These are phyloP conservation scores for Yamadazyma ubonensis DNA, from an alignment of 805 yeast genomes.

Conservation along the genomic window DNA sequence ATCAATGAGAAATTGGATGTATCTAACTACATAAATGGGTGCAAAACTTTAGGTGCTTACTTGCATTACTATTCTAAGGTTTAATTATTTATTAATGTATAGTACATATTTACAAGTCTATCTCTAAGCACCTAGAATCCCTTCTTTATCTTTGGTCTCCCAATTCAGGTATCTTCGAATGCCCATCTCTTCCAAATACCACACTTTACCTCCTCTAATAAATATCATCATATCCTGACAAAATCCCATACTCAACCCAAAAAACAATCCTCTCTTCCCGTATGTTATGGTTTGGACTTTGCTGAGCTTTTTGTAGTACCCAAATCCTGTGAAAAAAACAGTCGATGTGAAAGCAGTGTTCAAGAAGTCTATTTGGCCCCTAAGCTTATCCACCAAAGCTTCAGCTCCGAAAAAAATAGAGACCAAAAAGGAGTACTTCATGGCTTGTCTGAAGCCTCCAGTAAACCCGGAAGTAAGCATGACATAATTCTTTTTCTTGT, in stretches of 20 bases:
- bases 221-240: slow-evolving; percentile 63
- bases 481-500: slow-evolving; percentile 77
- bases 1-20: slow-evolving; percentile 93
- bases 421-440: slow-evolving; percentile 41
- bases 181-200: slow-evolving; percentile 51
- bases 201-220: slow-evolving; percentile 58
- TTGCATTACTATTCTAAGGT: slow-evolving; percentile 70
- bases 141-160: neutral
- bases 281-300: slow-evolving; percentile 41
- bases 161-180: neutral
- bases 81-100: too few species aligned
- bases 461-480: slow-evolving; percentile 57
- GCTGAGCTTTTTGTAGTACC: slow-evolving; percentile 44
- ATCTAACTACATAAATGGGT: slow-evolving; percentile 87
- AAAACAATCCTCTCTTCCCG: slow-evolving; percentile 50
- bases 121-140: too few species aligned
- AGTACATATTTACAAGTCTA: slow-evolving; percentile 1
- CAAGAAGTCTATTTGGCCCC: slow-evolving; percentile 57
- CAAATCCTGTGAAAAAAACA: slow-evolving; percentile 51
- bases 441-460: slow-evolving; percentile 43
- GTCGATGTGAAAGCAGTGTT: slow-evolving; percentile 62
- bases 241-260: slow-evolving; percentile 64
- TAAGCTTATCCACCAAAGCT: slow-evolving; percentile 52
- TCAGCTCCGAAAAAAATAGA: slow-evolving; percentile 59
- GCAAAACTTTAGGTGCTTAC: slow-evolving; percentile 90